Evolutionary conservation across 495 filamentous ascomycete species (phyloP).

Genomic region (Penicillium fimorum): DNA sequence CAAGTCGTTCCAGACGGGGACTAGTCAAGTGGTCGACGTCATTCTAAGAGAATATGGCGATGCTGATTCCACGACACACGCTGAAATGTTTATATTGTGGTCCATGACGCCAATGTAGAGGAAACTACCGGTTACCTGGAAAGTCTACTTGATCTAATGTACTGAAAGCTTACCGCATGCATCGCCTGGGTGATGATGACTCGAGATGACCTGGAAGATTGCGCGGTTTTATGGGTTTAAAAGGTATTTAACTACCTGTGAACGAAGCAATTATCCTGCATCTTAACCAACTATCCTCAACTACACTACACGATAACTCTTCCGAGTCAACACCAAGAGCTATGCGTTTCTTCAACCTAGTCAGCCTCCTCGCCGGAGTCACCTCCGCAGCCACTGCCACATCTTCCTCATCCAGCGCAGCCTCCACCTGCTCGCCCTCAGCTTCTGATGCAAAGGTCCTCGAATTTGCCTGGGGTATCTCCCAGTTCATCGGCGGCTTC

Average conservation of each 20-base stretch:
- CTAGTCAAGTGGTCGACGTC: slow-evolving; percentile 7
- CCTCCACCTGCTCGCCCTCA: slow-evolving; percentile 21
- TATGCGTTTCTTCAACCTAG: slow-evolving; percentile 4
- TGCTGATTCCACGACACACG: background rate
- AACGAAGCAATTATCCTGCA: background rate
- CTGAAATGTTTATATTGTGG: background rate
- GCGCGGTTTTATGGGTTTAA: background rate
- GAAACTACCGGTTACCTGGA: background rate
- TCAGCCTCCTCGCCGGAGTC: slow-evolving; percentile 5
- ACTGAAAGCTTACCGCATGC: slow-evolving; percentile 1
- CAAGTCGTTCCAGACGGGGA: background rate
- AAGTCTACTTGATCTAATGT: background rate
- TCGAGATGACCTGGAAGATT: background rate
- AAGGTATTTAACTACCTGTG: background rate
- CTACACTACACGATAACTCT: background rate
- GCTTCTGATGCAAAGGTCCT: slow-evolving; percentile 25
- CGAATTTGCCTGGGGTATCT: slow-evolving; percentile 27
- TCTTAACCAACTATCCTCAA: background rate
- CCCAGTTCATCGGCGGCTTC: slow-evolving; percentile 26
- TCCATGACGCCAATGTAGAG: slow-evolving; percentile 6
- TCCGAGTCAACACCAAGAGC: background rate
- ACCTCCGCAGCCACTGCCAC: background rate
- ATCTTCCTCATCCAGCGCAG: background rate
- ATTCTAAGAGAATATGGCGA: background rate
- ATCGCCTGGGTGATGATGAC: background rate